Base-by-base conservation (phyloP, 768 basidiomycete genomes). In the Cyathus striatus region DNA sequence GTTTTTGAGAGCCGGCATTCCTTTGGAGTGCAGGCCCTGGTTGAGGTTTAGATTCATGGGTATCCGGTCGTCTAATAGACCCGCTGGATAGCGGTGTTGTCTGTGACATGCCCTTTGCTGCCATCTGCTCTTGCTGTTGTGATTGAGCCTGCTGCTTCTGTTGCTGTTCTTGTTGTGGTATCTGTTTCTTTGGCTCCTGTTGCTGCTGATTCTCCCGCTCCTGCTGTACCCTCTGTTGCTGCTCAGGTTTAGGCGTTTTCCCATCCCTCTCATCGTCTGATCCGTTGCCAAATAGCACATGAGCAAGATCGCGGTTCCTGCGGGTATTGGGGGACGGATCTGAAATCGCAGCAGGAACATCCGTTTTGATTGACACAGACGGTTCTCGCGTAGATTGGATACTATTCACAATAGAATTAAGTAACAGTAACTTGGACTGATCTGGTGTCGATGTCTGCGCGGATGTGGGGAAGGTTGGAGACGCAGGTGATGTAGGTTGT, bases 261-360 rank as follows among this genome's bases (percentile, higher is more conserved):
- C 37, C 30, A 26, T 25, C 52, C 13, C 55, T 55, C 32, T 60
- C 60, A 5, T 57, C 52, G 13, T 70, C 61, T 18, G 66, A 68
- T 21, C 61, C 64, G n/a, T 65, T 60, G 14, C 84, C 86, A 51
- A 90, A 89, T 32, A 91, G 64, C 14, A 80, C 82, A 43, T 83
- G 81, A 2, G 87, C 83, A n/a, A 91, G 72, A 54, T 86, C 84
- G 49, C 83, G 70, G 49, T 84, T 82, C 41, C 81, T 73, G 44
- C 80, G 79, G 33, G 79, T 74, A 25, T 72, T 76, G 21, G 68
- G 78, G 9, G 72, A 78, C 14, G 55, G 43, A 42, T 69, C 64
- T 52, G 63, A 53, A 30, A 57, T 52, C n/a, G 53, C 56, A 23
- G 47, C 43, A 33, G 51, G 49, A 23, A 43, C 50, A 21, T 58